Conservation (phyloP, 2,329 filamentous ascomycete genomes). For the Colletotrichum sp. region DNA sequence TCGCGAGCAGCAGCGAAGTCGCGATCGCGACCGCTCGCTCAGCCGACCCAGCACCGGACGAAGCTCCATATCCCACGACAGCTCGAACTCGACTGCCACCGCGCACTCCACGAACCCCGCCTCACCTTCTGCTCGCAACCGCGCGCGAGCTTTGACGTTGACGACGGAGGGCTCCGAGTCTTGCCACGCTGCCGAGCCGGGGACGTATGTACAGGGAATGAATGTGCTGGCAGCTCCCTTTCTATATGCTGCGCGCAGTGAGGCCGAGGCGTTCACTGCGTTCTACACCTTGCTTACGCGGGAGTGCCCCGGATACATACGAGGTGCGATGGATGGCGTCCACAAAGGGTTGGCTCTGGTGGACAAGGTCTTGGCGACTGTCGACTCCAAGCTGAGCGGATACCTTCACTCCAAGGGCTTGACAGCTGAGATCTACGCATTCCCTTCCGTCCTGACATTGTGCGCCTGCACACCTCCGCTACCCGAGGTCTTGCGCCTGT, state of each 20-base stretch:
- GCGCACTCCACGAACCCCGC: constrained; percentile 42
- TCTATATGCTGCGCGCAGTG: constrained; percentile 90
- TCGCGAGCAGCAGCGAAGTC: constrained; percentile 53
- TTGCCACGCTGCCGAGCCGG: constrained; percentile 65
- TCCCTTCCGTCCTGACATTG: constrained; percentile 91
- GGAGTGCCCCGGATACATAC: constrained; percentile 92
- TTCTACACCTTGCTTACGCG: constrained; percentile 87
- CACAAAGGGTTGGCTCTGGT: constrained; percentile 91
- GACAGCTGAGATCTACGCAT: constrained; percentile 93
- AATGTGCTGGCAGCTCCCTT: constrained; percentile 97
- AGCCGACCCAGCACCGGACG: constrained; percentile 42
- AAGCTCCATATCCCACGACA: constrained; percentile 34
- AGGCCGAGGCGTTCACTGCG: constrained; percentile 91
- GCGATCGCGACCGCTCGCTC: constrained; percentile 26
- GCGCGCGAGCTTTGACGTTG: constrained; percentile 62
- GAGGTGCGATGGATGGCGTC: constrained; percentile 96
- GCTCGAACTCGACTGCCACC: constrained; percentile 29
- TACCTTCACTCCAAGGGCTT: constrained; percentile 88
- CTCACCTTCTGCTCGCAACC: constrained; percentile 51
- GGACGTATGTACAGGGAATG: constrained; percentile 98
- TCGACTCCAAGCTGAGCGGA: constrained; percentile 84
- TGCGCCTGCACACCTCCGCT: constrained; percentile 95
- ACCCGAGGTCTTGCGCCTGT: constrained; percentile 89
- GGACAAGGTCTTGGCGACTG: constrained; percentile 88
- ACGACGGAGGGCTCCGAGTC: constrained; percentile 64